Conservation (phyloP, 2,329 filamentous ascomycete genomes). For the Sphaerostilbella broomeana region DNA sequence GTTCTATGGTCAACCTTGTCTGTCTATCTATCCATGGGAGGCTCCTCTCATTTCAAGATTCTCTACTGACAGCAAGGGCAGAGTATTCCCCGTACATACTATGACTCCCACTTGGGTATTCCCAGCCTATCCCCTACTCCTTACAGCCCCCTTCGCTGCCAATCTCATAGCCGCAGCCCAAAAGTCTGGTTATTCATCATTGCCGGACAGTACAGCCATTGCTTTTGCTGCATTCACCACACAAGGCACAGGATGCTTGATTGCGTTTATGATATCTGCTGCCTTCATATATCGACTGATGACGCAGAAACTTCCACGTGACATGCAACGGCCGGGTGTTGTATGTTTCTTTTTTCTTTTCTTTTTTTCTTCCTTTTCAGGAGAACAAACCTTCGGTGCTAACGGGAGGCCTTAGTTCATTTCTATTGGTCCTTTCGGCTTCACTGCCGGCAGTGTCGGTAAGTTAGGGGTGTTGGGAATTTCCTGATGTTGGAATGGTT, state of each 20-base stretch:
- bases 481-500: background rate
- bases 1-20: conserved; percentile 60
- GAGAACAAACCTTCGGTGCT: background rate
- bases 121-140: conserved; percentile 72
- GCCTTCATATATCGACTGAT: conserved; percentile 82
- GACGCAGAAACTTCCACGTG: conserved; percentile 77
- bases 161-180: conserved; percentile 43
- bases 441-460: conserved; percentile 41
- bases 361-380: background rate
- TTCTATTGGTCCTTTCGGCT: conserved; percentile 67
- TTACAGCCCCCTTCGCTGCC: conserved; percentile 67
- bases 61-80: too few species aligned
- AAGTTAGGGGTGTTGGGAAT: background rate
- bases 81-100: conserved; percentile 59
- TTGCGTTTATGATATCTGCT: conserved; percentile 71
- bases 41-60: background rate
- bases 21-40: conserved; percentile 13
- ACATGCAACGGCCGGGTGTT: conserved; percentile 70
- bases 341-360: conserved; percentile 25
- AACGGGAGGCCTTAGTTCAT: conserved; percentile 54
- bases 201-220: conserved; percentile 38
- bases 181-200: background rate
- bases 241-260: conserved; percentile 50
- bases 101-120: conserved; percentile 92
- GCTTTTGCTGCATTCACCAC: conserved; percentile 43